phyloP scores from a whole-genome alignment of 495 filamentous ascomycete genomes.

The Xylaria sp. region DNA sequence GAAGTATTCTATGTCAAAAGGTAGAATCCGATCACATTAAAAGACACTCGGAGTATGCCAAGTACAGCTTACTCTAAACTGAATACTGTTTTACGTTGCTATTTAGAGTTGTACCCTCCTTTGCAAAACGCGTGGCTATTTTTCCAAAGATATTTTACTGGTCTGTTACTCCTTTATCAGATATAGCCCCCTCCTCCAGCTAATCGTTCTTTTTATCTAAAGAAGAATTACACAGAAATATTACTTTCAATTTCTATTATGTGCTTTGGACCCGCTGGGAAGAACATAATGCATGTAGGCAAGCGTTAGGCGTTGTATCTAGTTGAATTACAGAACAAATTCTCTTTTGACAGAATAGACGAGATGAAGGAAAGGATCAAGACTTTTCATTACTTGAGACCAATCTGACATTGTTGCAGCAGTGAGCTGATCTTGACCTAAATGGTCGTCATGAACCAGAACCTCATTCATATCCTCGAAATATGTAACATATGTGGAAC shows the following conservation, averaged over 20 bases:
- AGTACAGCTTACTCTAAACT: background rate
- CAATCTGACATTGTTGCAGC: constrained; percentile 21
- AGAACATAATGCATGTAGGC: constrained; percentile 16
- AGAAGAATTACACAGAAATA: constrained; percentile 22
- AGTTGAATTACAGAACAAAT: constrained; percentile 18
- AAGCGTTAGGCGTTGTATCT: constrained; percentile 14
- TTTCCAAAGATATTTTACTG: no score
- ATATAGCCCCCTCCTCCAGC: no score
- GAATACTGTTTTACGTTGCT: background rate
- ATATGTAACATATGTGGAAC: constrained; percentile 19
- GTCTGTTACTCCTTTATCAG: no score
- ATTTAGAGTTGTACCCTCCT: no score
- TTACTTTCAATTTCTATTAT: constrained; percentile 20
- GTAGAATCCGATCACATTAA: no score
- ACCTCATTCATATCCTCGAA: constrained; percentile 18
- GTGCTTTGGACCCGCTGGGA: constrained; percentile 15
- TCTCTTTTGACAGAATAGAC: constrained; percentile 17
- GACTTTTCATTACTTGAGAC: constrained; percentile 18
- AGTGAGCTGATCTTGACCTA: constrained; percentile 20
- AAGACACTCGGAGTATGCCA: no score
- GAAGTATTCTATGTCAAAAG: no score
- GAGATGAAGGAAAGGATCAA: constrained; percentile 19
- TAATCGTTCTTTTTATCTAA: no score
- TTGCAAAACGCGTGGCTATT: no score
- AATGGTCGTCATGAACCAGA: constrained; percentile 17